Conservation (phyloP, 495 filamentous ascomycete species). For the Darksidea phi region DNA sequence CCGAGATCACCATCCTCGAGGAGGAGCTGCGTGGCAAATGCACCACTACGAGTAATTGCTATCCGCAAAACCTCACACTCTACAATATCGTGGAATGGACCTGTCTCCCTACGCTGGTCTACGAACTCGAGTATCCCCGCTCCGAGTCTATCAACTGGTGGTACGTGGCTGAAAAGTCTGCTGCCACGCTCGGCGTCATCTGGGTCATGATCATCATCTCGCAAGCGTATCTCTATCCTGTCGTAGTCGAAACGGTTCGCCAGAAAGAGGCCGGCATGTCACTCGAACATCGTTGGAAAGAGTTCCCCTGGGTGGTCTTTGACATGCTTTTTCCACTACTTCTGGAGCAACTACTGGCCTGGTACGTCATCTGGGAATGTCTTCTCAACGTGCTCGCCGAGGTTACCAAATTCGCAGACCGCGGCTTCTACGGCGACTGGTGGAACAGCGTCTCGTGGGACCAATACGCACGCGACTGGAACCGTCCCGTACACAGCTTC, state of each 20-base stretch:
- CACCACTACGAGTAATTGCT: slow-evolving; percentile 45
- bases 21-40: slow-evolving; percentile 63
- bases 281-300: slow-evolving; percentile 56
- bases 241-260: slow-evolving; percentile 61
- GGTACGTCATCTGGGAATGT: slow-evolving; percentile 81
- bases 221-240: slow-evolving; percentile 60
- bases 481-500: slow-evolving; percentile 69
- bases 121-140: slow-evolving; percentile 74
- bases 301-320: slow-evolving; percentile 67
- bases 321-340: slow-evolving; percentile 74
- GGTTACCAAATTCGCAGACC: slow-evolving; percentile 71
- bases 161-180: slow-evolving; percentile 68
- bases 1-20: slow-evolving; percentile 60
- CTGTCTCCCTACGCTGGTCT: slow-evolving; percentile 69
- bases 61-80: slow-evolving; percentile 67
- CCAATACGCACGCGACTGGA: slow-evolving; percentile 75
- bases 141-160: slow-evolving; percentile 66
- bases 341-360: slow-evolving; percentile 68
- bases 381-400: slow-evolving; percentile 74
- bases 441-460: slow-evolving; percentile 58
- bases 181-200: slow-evolving; percentile 66
- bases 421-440: slow-evolving; percentile 75
- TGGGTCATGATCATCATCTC: slow-evolving; percentile 58
- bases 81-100: slow-evolving; percentile 69
- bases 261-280: slow-evolving; percentile 64